A percentile compares a stretch with the other conserved stretches of the same genome.
Evolutionary conservation across 805 yeast genomes (phyloP).

Genomic region (Lachancea lanzarotensis): DNA sequence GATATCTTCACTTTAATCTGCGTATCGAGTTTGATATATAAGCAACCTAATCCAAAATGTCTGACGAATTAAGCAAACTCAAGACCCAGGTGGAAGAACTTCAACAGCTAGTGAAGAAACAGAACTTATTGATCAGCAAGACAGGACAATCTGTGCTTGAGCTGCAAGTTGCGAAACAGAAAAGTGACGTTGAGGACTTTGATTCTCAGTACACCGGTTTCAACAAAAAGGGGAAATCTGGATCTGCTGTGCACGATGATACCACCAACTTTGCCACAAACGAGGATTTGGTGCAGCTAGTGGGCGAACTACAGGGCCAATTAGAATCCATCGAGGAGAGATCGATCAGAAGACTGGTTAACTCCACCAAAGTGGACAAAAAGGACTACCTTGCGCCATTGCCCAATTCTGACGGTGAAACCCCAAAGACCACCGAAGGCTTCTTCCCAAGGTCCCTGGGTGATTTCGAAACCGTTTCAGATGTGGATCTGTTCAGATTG

Average conservation of each 20-base stretch:
- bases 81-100: conserved; percentile 44
- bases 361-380: conserved; percentile 42
- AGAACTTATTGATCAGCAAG: conserved; percentile 55
- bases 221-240: conserved; percentile 6
- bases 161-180: conserved; percentile 55
- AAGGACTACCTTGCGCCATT: conserved; percentile 55
- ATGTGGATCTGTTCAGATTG: conserved; percentile 44
- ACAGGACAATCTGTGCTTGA: conserved; percentile 77
- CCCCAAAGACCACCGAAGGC: conserved; percentile 38
- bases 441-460: conserved; percentile 53
- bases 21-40: not conserved
- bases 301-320: conserved; percentile 86
- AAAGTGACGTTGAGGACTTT: conserved; percentile 31
- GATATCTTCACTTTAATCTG: not conserved
- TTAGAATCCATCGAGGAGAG: conserved; percentile 73
- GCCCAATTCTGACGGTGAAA: conserved; percentile 73
- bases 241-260: conserved; percentile 11
- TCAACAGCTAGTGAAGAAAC: conserved; percentile 52
- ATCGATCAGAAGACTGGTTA: conserved; percentile 61
- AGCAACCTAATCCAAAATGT: conserved; percentile 10
- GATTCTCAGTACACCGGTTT: conserved; percentile 13
- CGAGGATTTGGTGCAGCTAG: conserved; percentile 80
- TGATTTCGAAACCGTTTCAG: conserved; percentile 44
- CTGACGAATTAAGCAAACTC: conserved; percentile 28
- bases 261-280: conserved; percentile 65